A percentile compares a stretch with the other conserved stretches of the same genome.
These are phyloP conservation scores for Alternaria tenuissima DNA, from an alignment of 2,329 filamentous ascomycete species.

Conservation along the genomic window DNA sequence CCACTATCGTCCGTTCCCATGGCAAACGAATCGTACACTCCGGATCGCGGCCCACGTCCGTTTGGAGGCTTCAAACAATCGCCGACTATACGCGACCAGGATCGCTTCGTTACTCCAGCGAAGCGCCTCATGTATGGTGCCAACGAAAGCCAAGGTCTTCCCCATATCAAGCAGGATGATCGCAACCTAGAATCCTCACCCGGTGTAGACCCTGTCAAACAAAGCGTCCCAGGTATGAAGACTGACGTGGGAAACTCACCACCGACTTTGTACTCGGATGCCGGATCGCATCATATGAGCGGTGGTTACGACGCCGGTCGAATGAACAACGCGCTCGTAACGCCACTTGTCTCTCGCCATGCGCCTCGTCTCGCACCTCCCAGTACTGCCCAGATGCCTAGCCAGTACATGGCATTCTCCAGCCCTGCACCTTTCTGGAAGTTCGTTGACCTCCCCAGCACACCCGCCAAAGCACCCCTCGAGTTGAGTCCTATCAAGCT, in stretches of 20 bases:
- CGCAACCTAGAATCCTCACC: slow-evolving; percentile 43
- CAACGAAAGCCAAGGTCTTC: slow-evolving; percentile 30
- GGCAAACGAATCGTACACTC: slow-evolving; percentile 62
- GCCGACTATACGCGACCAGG: slow-evolving; percentile 37
- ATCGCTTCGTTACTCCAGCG: slow-evolving; percentile 45
- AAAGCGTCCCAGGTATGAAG: slow-evolving; percentile 42
- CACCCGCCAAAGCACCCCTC: slow-evolving; percentile 62
- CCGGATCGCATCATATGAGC: slow-evolving; percentile 40
- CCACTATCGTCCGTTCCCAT: slow-evolving; percentile 58
- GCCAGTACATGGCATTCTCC: slow-evolving; percentile 85
- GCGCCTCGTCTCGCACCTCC: slow-evolving; percentile 79
- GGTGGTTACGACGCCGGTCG: slow-evolving; percentile 37
- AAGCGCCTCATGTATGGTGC: slow-evolving; percentile 44
- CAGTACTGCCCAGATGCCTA: slow-evolving; percentile 81
- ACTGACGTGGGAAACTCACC: slow-evolving; percentile 48
- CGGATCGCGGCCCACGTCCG: slow-evolving; percentile 60
- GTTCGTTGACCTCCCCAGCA: slow-evolving; percentile 79
- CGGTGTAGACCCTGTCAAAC: slow-evolving; percentile 42
- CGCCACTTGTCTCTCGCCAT: slow-evolving; percentile 75
- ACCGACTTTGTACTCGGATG: slow-evolving; percentile 48
- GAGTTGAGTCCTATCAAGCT: slow-evolving; percentile 50
- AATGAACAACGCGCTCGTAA: slow-evolving; percentile 58
- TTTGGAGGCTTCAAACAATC: slow-evolving; percentile 44
- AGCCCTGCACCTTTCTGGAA: slow-evolving; percentile 90
- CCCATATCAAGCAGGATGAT: slow-evolving; percentile 37